Conservation (phyloP, 805 yeast genomes). For the Saccharomycopsis fodiens region DNA sequence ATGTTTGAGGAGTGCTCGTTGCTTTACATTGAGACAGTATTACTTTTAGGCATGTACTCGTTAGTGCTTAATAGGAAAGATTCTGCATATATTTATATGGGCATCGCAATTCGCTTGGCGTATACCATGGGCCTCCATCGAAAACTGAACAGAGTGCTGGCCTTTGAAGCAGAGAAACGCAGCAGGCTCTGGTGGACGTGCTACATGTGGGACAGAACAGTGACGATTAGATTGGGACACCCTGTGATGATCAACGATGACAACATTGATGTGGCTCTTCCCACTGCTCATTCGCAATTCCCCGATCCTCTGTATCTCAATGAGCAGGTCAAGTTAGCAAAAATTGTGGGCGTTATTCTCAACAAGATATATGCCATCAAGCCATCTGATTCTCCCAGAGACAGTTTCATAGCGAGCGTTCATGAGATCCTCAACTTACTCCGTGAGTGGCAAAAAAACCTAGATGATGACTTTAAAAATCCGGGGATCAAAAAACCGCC, state of each 20-base stretch:
- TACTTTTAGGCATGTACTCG: conserved; percentile 11
- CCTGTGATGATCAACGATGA: conserved; percentile 19
- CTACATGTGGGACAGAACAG: conserved; percentile 13
- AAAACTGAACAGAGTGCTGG: conserved; percentile 1
- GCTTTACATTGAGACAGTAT: conserved; percentile 11
- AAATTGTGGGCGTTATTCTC: conserved; percentile 11
- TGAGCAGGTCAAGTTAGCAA: conserved; percentile 11
- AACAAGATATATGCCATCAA: conserved; percentile 10
- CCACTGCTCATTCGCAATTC: background rate
- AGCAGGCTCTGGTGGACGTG: conserved; percentile 17
- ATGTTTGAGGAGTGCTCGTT: conserved; percentile 9
- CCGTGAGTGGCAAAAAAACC: conserved; percentile 9
- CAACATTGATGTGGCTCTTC: conserved; percentile 11
- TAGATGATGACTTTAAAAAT: too few species aligned
- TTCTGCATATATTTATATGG: conserved; percentile 13
- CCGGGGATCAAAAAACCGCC: too few species aligned
- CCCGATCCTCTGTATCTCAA: conserved; percentile 5
- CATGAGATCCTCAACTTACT: conserved; percentile 12
- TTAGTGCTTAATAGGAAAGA: conserved; percentile 13
- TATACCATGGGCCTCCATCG: conserved; percentile 16
- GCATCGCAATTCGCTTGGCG: conserved; percentile 16
- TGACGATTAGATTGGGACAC: conserved; percentile 14
- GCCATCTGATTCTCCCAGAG: background rate
- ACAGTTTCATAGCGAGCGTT: conserved; percentile 14
- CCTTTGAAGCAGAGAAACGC: conserved; percentile 3